Evolutionary conservation across 148 eudicot species (phyloP), one percentile per base, ranked within the genome.

Genomic region (Amaranthus cruentus): DNA sequence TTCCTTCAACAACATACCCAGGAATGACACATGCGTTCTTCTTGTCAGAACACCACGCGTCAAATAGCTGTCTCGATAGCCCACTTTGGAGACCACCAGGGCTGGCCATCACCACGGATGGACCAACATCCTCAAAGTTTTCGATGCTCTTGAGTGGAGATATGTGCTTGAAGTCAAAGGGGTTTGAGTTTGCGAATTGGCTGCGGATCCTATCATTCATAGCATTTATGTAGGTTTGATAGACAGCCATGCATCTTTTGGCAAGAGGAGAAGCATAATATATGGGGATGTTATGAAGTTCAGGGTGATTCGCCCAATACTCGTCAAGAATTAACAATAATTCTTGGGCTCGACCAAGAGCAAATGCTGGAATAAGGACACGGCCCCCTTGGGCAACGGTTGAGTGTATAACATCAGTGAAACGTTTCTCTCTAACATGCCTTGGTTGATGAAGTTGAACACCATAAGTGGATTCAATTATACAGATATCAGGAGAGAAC

Each of bases 281-380:
- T 72, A 94, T 89, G 18, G 97, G 97, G 65, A 94, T 78, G 54
- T 89, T 91, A 56, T 87, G 90, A 69, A 94, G 88, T 74, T 94
- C 98, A 0, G 93, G 97, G 80, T 91, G 98, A 83, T 85, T 90
- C 3, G 97, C 84, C 98, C 98, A 94, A 68, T 89, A 94, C 78
- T 94, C 98, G 28, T 94, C 98, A n/a, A 94, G 95, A 65, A 94
- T 94, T 12, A 94, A 83, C 21, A 94, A 87, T 4, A 94, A 81
- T 78, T 94, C 98, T 68, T 94, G 98, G n/a, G 98, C 98, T 63
- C 98, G 97, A 38, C 98, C 98, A 47, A 94, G 96, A 71, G 98
- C 97, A 82, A 77, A 94, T 64, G 98, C 98, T 0, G 98, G 98
- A 70, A 94, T 94, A 44, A 94, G 81, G 50, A 94, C 98, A 58